phyloP scores from a whole-genome alignment of 148 eudicot genomes.

The Silene uniflora region DNA sequence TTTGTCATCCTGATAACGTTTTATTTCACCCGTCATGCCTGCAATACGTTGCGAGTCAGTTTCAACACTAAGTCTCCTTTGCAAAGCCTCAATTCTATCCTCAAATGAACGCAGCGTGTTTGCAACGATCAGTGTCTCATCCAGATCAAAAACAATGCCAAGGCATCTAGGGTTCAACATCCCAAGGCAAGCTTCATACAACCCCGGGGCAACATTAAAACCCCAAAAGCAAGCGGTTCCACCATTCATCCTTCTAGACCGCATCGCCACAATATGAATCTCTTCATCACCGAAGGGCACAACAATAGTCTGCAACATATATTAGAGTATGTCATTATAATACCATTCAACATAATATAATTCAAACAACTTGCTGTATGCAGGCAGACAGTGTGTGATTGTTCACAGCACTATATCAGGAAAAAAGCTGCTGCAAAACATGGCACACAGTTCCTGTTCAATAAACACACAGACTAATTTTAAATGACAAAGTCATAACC shows the following conservation, averaged over 20 bases:
- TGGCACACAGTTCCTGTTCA: not conserved
- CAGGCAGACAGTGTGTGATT: too few species aligned
- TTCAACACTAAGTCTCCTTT: slow-evolving; percentile 66
- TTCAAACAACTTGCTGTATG: not conserved
- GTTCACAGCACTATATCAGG: too few species aligned
- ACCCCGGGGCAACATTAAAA: slow-evolving; percentile 49
- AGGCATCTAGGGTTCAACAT: slow-evolving; percentile 95
- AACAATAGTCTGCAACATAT: slow-evolving; percentile 63
- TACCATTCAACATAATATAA: not conserved
- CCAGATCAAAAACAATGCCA: slow-evolving; percentile 96
- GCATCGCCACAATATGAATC: slow-evolving; percentile 94
- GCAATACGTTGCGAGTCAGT: slow-evolving; percentile 68
- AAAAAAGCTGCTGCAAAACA: not conserved
- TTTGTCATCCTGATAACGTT: slow-evolving; percentile 92
- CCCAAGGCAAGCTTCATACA: slow-evolving; percentile 74
- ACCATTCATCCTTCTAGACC: slow-evolving; percentile 52
- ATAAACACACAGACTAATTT: too few species aligned
- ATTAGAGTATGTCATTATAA: not conserved
- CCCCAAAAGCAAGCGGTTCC: slow-evolving; percentile 77
- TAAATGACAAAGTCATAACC: too few species aligned
- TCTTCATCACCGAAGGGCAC: slow-evolving; percentile 57
- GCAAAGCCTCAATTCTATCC: slow-evolving; percentile 81
- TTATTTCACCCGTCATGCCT: slow-evolving; percentile 82
- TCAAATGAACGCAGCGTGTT: slow-evolving; percentile 96
- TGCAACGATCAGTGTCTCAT: slow-evolving; percentile 93